A percentile compares a stretch with the other conserved stretches of the same genome.
phyloP scores from a whole-genome alignment of 2,329 filamentous ascomycete genomes.

The Waltergamsia citrina region DNA sequence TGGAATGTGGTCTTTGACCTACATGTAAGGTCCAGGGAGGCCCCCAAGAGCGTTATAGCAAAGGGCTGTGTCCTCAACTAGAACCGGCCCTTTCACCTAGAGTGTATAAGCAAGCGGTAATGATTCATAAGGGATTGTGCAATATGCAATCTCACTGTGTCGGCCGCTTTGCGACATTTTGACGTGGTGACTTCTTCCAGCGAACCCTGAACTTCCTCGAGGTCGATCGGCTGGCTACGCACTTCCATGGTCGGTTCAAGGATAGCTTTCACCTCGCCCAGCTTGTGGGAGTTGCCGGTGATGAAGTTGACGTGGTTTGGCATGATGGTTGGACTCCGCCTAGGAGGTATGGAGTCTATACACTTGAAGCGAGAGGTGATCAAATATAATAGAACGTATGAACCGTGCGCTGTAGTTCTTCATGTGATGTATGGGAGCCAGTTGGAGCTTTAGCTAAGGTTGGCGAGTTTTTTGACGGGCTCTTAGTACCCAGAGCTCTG shows the following conservation, averaged over 20 bases:
- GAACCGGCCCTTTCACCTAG: conserved; percentile 74
- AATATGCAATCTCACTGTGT: conserved; percentile 39
- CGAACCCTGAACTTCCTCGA: conserved; percentile 84
- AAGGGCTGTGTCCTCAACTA: conserved; percentile 92
- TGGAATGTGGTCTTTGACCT: conserved; percentile 23
- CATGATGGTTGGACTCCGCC: conserved; percentile 15
- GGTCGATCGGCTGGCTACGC: conserved; percentile 64
- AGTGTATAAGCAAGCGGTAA: not conserved
- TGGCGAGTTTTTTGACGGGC: no score
- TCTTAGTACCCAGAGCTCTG: no score
- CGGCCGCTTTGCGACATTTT: conserved; percentile 78
- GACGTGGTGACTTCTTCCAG: conserved; percentile 85
- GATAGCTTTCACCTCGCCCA: conserved; percentile 82
- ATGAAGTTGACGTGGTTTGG: conserved; percentile 70
- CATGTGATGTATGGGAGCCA: no score
- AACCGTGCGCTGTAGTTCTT: no score
- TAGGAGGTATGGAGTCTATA: no score
- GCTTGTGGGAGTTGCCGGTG: conserved; percentile 91
- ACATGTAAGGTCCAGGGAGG: conserved; percentile 97
- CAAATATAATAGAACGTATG: no score
- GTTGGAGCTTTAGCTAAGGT: no score
- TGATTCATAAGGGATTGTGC: not conserved
- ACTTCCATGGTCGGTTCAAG: conserved; percentile 67
- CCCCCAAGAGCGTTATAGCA: conserved; percentile 86
- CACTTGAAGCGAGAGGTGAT: no score